These are phyloP conservation scores for Biscutella laevigata DNA, from an alignment of 441 rosid species.

Conservation along the genomic window DNA sequence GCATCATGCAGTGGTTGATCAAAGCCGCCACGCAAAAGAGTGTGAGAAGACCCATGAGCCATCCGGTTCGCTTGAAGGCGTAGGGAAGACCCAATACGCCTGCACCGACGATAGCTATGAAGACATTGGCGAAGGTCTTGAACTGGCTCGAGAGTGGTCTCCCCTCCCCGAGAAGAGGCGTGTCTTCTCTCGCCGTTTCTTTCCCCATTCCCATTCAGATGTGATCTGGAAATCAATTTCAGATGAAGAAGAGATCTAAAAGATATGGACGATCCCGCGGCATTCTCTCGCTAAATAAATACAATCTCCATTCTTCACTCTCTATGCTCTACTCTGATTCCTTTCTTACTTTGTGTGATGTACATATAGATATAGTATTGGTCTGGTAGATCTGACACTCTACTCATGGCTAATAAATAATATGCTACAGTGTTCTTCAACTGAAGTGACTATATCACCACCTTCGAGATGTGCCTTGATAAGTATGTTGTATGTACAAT, in stretches of 20 bases:
- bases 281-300: no score
- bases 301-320: no score
- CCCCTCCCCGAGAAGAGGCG: slow-evolving; percentile 44
- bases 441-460: not conserved
- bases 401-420: no score
- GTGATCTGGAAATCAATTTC: slow-evolving; percentile 5
- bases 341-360: no score
- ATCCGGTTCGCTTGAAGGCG: slow-evolving; percentile 21
- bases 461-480: not conserved
- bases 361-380: no score
- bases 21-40: no score
- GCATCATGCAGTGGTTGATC: slow-evolving; percentile 65
- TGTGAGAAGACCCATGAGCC: no score
- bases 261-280: slow-evolving; percentile 6
- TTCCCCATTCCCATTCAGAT: slow-evolving; percentile 26
- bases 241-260: no score
- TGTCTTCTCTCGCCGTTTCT: slow-evolving; percentile 38
- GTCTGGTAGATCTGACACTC: no score
- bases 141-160: slow-evolving; percentile 41
- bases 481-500: not conserved
- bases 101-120: slow-evolving; percentile 68
- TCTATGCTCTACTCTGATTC: no score
- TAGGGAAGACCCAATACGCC: slow-evolving; percentile 66
- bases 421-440: no score
- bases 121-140: slow-evolving; percentile 76